Evolutionary conservation across 2,329 filamentous ascomycete genomes (phyloP).

Genomic region (Dactylellina parvicollis): DNA sequence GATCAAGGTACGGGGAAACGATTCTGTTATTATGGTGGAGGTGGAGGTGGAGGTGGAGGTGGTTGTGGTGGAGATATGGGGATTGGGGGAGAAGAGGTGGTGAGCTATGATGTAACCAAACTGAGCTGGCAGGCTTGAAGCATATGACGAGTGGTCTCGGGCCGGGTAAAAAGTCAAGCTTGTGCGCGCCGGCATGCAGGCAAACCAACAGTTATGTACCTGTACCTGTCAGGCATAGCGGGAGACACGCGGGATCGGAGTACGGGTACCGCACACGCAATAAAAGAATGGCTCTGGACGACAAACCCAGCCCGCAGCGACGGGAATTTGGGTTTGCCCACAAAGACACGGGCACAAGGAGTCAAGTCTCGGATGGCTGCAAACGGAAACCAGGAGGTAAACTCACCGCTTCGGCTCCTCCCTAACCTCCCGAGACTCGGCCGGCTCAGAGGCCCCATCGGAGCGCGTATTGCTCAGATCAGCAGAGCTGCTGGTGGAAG

Average conservation of each 20-base stretch:
- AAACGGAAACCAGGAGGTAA: slow-evolving; percentile 33
- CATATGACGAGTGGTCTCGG: slow-evolving; percentile 9
- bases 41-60: too few species aligned
- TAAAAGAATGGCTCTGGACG: neutral
- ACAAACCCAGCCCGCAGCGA: neutral
- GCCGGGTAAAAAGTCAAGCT: slow-evolving; percentile 8
- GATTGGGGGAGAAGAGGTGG: neutral
- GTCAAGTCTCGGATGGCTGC: slow-evolving; percentile 13
- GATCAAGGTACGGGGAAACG: too few species aligned
- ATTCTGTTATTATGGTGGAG: too few species aligned
- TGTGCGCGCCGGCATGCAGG: slow-evolving; percentile 31
- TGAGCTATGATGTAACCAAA: slow-evolving; percentile 32
- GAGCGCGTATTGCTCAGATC: slow-evolving; percentile 1
- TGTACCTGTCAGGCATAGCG: neutral
- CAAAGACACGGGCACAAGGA: neutral
- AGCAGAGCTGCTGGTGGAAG: neutral
- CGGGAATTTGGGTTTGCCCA: neutral
- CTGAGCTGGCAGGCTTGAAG: slow-evolving; percentile 21
- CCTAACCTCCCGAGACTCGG: slow-evolving; percentile 54
- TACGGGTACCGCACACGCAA: slow-evolving; percentile 8
- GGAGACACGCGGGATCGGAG: slow-evolving; percentile 22
- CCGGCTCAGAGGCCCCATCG: slow-evolving; percentile 50
- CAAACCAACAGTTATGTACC: neutral
- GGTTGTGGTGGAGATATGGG: neutral
- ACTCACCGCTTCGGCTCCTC: slow-evolving; percentile 53